These are phyloP conservation scores for Pisolithus albus DNA, from an alignment of 768 basidiomycete genomes.

Conservation along the genomic window DNA sequence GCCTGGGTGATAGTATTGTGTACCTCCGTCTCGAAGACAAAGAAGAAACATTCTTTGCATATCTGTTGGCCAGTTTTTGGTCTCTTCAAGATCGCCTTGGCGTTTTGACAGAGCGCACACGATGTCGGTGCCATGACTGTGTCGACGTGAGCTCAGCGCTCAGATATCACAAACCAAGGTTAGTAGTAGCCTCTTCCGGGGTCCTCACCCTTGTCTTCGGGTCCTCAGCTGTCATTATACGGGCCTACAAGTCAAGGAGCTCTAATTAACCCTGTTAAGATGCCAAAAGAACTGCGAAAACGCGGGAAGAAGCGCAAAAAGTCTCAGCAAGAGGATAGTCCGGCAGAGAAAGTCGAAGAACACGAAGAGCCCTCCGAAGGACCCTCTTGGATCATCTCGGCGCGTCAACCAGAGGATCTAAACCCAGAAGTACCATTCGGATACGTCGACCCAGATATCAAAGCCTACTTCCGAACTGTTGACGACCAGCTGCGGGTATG, in stretches of 20 bases:
- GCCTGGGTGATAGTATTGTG: constrained; percentile 90
- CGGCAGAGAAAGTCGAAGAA: constrained; percentile 2
- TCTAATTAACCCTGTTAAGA: constrained; percentile 16
- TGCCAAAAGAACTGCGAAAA: constrained; percentile 73
- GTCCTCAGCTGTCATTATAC: background rate
- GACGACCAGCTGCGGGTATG: constrained; percentile 84
- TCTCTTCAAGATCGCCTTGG: constrained; percentile 82
- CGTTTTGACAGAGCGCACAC: constrained; percentile 70
- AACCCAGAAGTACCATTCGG: constrained; percentile 80
- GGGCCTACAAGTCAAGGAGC: background rate
- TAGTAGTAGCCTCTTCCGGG: background rate
- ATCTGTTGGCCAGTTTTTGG: constrained; percentile 98
- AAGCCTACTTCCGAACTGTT: constrained; percentile 88
- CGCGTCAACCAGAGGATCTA: constrained; percentile 32
- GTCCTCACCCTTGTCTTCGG: background rate
- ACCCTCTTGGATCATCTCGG: constrained; percentile 67
- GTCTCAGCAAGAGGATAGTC: constrained; percentile 15
- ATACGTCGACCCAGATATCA: constrained; percentile 81
- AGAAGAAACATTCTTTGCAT: constrained; percentile 93
- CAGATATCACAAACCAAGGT: background rate
- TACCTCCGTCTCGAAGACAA: constrained; percentile 96
- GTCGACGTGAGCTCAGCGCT: background rate
- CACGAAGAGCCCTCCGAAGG: constrained; percentile 24
- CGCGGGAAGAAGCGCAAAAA: constrained; percentile 73
- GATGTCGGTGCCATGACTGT: constrained; percentile 65